Conservation (phyloP, 2,329 filamentous ascomycete genomes). For the Tolypocladium tropicale region DNA sequence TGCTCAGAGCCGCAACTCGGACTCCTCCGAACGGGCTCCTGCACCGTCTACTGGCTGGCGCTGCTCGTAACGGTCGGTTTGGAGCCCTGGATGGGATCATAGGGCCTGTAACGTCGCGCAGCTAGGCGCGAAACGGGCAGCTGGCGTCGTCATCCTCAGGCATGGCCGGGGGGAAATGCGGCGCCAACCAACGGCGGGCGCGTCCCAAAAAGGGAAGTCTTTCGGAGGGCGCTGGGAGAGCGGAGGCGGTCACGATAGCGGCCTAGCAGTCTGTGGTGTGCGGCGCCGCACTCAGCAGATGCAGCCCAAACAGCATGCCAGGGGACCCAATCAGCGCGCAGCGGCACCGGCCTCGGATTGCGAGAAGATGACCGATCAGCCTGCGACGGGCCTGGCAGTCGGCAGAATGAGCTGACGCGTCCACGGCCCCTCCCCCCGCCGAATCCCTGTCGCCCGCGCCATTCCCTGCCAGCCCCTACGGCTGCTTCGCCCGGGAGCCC, state of each 20-base stretch:
- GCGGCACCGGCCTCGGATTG: too few species aligned
- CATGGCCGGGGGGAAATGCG: background rate
- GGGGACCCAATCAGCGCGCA: background rate
- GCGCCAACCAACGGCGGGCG: background rate
- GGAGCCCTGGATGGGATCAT: constrained; percentile 4
- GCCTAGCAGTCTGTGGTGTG: background rate
- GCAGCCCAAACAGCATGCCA: background rate
- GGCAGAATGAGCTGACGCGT: constrained; percentile 16
- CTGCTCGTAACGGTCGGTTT: background rate
- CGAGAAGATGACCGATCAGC: background rate
- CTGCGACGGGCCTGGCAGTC: background rate
- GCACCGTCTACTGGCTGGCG: constrained; percentile 4
- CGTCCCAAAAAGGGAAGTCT: background rate
- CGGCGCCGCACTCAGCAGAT: background rate
- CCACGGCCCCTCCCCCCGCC: constrained; percentile 10
- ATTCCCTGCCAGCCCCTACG: constrained; percentile 1
- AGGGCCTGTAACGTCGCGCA: background rate
- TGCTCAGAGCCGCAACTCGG: background rate
- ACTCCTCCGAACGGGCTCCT: constrained; percentile 2
- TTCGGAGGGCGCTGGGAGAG: background rate
- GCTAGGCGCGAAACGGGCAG: constrained; percentile 2
- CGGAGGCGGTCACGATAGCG: background rate
- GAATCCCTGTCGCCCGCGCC: constrained; percentile 9
- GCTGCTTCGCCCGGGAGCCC: background rate
- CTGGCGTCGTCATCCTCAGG: constrained; percentile 6